Evolutionary conservation across 2,329 filamentous ascomycete species (phyloP), one percentile per base, ranked within the genome.

Genomic region (Knufia fluminis): DNA sequence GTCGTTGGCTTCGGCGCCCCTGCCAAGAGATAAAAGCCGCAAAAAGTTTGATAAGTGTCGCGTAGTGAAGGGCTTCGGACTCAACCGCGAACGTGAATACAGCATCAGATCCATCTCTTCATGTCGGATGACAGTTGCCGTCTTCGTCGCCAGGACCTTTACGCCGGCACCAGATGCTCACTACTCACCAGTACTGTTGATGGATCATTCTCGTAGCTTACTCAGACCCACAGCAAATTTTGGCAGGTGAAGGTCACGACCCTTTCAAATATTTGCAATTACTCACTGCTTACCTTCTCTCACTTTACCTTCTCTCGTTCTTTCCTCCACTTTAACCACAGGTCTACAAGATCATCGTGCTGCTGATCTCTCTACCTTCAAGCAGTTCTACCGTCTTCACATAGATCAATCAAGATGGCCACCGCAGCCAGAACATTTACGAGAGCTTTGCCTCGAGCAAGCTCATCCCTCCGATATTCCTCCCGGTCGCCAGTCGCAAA

Each of bases 401-500:
- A 38, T 24, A 14, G 4, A 14, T n/a, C n/a, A n/a, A n/a, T n/a
- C 20, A n/a, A 26, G 41, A 26, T 70, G 64, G 67, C 68, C 36
- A 62, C 65, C 17, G 66, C 65, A 62, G 67, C 69, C 54, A 64
- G 68, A 57, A 63, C 66, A 53, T 62, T 68, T 53, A 65, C 68
- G 35, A 65, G 68, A 54, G 68, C 66, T 39, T 61, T 72, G 56
- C 59, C 69, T 51, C 69, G 68, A 45, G 57, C 63, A 48, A 63
- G 64, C 40, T 64, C 65, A 45, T 62, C 53, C 22, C 47, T 68
- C 59, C 64, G 66, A 56, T 61, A 66, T 66, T 67, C 70, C 50
- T 67, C 72, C 46, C 74, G 76, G 57, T 82, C 80, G 69, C 71
- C 71, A 47, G 68, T 70, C 52, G 64, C 68, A 36, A 79, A 83